Conservation (phyloP, 2,329 filamentous ascomycete genomes). For the Neofusicoccum kwambonambiense region DNA sequence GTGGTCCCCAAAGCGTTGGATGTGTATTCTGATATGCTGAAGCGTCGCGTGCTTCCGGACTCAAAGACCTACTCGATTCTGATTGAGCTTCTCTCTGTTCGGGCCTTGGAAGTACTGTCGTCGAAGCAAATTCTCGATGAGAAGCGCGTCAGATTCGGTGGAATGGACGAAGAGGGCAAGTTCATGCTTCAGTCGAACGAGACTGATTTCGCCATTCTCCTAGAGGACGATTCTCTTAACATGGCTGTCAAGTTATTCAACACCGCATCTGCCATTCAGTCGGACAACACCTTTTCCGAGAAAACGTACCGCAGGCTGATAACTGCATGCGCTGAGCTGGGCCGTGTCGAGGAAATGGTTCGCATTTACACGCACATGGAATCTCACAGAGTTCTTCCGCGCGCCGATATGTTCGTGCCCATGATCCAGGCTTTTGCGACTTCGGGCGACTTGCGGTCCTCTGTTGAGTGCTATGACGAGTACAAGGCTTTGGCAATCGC, state of each 20-base stretch:
- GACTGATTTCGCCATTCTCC: constrained; percentile 79
- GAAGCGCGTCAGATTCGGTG: constrained; percentile 80
- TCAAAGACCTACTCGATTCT: constrained; percentile 84
- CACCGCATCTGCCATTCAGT: constrained; percentile 63
- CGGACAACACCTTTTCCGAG: constrained; percentile 66
- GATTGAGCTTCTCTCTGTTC: constrained; percentile 75
- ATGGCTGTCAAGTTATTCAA: constrained; percentile 85
- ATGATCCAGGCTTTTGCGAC: constrained; percentile 95
- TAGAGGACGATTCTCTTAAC: constrained; percentile 82
- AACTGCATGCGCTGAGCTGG: constrained; percentile 78
- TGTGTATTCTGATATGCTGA: constrained; percentile 95
- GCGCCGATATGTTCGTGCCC: constrained; percentile 78
- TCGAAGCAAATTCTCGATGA: constrained; percentile 74
- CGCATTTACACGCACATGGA: constrained; percentile 92
- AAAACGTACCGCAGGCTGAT: constrained; percentile 85
- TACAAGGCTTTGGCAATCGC: constrained; percentile 87
- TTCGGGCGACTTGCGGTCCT: constrained; percentile 77
- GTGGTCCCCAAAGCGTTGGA: constrained; percentile 88
- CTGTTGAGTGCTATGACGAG: constrained; percentile 92
- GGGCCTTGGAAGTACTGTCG: constrained; percentile 74
- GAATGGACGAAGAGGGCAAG: constrained; percentile 77
- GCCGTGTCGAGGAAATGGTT: constrained; percentile 84
- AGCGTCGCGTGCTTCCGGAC: constrained; percentile 77
- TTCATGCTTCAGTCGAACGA: constrained; percentile 90
- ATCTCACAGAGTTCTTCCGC: constrained; percentile 67